Base-by-base conservation (phyloP, 2,329 filamentous ascomycete species). In the Knufia petricola region DNA sequence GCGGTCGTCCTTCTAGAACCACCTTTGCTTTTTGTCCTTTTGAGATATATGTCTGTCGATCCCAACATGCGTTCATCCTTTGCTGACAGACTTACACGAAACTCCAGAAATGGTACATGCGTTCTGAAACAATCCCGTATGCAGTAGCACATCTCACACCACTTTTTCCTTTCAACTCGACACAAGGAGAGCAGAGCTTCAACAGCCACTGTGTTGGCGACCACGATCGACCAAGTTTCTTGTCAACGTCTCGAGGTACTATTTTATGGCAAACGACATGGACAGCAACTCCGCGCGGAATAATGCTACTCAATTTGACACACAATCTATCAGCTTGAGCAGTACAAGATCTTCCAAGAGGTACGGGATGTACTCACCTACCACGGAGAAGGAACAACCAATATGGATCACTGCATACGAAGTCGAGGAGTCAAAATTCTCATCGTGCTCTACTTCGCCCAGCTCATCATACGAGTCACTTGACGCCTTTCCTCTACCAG, bases 391-490 rank as follows among this genome's bases (percentile, higher is more conserved):
- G 32, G 10, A 24, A 28, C 30, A 37, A 24, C 12, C 30, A 10
- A 10, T 36, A 9, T 7, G 4, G 3, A 37, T 46, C 43, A 20
- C 43, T 4, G n/a, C n/a, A 21, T 3, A 38, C 20, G 44, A 47
- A 6, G 34, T 20, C 20, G 32, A 47, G 20, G 21, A 38, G 20
- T 47, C 44, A n/a, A 47, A 21, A 28, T 47, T 47, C 32, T 47
- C 44, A 10, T 47, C 44, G 3, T 47, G 32, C 21, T 47, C 44
- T 8, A 47, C 44, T 3, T 38, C 44, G 36, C 44, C 44, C 2
- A 47, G 39, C 34, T 38, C 23, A 26, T 47, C 44, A 30, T 28
- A 21, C 17, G 44, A 47, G 19, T 47, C 44, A n/a, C 34, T 47
- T 9, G 17, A 47, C 34, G 24, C 23, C 15, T 30, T 47, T 24